phyloP scores from a whole-genome alignment of 2,329 filamentous ascomycete genomes.

The Talaromyces sp. region DNA sequence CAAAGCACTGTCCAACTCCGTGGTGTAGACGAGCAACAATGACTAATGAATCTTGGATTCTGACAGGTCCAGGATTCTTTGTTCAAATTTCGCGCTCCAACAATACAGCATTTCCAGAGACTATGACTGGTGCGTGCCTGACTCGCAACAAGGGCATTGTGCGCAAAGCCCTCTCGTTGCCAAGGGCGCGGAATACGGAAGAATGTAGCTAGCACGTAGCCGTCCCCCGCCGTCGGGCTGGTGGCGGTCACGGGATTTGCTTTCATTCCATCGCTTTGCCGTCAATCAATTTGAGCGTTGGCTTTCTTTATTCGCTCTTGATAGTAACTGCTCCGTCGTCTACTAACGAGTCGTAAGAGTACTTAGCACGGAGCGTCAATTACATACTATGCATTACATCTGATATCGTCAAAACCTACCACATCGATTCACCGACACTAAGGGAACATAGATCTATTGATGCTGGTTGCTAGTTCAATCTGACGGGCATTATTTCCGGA shows the following conservation, averaged over 20 bases:
- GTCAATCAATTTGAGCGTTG: not conserved
- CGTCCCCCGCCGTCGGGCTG: not conserved
- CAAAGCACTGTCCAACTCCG: too few relatives aligned
- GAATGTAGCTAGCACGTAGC: not conserved
- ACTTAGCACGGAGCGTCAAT: not conserved
- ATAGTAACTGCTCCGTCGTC: not conserved
- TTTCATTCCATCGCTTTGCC: not conserved
- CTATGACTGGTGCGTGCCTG: not conserved
- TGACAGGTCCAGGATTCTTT: not conserved
- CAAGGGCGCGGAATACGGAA: conserved; percentile 4
- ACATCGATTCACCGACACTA: not conserved
- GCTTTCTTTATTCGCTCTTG: not conserved
- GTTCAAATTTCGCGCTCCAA: not conserved
- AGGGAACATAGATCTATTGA: not conserved
- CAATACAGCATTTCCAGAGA: not conserved
- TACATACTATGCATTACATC: not conserved
- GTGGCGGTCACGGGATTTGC: conserved; percentile 13
- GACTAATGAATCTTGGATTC: not conserved
- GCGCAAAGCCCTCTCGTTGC: not conserved
- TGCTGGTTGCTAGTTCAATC: not conserved
- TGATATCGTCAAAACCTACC: not conserved
- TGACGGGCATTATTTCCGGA: not conserved
- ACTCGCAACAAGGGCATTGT: conserved; percentile 12
- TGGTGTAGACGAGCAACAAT: too few relatives aligned
- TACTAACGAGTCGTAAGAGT: not conserved